A percentile compares a stretch with the other conserved stretches of the same genome.
Evolutionary conservation across 1,139 yeast species (phyloP).

Genomic region (Pichia sp.): DNA sequence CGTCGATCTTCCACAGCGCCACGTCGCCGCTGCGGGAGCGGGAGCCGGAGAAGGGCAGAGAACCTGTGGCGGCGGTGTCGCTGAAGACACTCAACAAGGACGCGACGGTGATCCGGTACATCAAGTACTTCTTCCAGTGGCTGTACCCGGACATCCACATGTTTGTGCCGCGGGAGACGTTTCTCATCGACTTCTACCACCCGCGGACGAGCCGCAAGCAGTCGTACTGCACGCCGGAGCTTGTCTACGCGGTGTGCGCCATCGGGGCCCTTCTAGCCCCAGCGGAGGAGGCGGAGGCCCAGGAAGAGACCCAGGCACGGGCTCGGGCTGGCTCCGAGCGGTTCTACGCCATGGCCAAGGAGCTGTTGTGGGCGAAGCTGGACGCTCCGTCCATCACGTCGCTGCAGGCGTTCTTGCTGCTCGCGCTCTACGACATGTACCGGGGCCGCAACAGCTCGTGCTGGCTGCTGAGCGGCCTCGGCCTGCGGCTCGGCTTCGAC

Average conservation of each 20-base stretch:
- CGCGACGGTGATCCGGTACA: constrained; percentile 17
- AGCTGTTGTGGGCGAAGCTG: constrained; percentile 31
- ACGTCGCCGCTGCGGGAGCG: background rate
- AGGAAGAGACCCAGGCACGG: background rate
- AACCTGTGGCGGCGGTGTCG: background rate
- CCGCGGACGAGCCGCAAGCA: constrained; percentile 17
- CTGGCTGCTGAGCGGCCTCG: constrained; percentile 60
- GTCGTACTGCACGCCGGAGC: constrained; percentile 44
- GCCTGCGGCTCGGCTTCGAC: constrained; percentile 62
- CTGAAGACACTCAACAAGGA: constrained; percentile 14
- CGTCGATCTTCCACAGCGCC: constrained; percentile 13
- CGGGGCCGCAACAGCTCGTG: constrained; percentile 54
- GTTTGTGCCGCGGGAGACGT: constrained; percentile 63
- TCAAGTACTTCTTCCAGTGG: constrained; percentile 58
- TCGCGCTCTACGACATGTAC: constrained; percentile 47
- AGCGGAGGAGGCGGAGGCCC: constrained; percentile 33
- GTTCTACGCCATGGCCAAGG: constrained; percentile 38
- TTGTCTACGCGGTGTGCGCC: constrained; percentile 53
- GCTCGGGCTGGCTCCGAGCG: constrained; percentile 36
- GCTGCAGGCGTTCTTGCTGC: constrained; percentile 45
- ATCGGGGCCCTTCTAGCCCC: constrained; percentile 45
- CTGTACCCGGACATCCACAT: constrained; percentile 61
- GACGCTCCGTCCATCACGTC: constrained; percentile 39
- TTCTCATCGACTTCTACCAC: constrained; percentile 51
- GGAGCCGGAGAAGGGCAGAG: background rate